A percentile compares a stretch with the other conserved stretches of the same genome.
These are phyloP conservation scores for Monilinia polystroma DNA, from an alignment of 2,329 filamentous ascomycete species.

Conservation along the genomic window DNA sequence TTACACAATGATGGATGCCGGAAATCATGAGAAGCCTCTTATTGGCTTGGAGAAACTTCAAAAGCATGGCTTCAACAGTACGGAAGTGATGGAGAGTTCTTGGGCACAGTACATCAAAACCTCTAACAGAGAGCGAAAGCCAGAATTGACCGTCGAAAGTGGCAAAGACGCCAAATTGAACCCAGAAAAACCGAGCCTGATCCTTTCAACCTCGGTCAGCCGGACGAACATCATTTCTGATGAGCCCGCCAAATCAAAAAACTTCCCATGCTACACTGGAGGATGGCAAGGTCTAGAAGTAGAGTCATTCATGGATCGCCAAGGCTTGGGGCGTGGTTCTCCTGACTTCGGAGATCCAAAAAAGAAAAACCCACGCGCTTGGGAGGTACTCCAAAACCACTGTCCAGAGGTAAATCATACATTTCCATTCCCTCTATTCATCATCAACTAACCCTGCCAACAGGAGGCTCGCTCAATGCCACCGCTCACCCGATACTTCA, in stretches of 20 bases:
- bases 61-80: background rate
- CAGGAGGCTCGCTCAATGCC: slow-evolving; percentile 4
- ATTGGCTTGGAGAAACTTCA: background rate
- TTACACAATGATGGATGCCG: slow-evolving; percentile 15
- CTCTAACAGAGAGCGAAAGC: background rate
- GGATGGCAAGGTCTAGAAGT: slow-evolving; percentile 12
- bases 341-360: slow-evolving; percentile 8
- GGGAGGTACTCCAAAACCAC: background rate
- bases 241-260: background rate
- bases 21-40: slow-evolving; percentile 11
- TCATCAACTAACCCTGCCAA: background rate
- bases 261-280: slow-evolving; percentile 16
- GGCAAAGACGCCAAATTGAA: background rate
- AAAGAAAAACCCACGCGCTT: slow-evolving; percentile 1
- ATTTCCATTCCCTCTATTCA: no score
- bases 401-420: slow-evolving; percentile 7
- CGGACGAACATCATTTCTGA: slow-evolving; percentile 6
- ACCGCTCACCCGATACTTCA: slow-evolving; percentile 14
- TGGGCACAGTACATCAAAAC: background rate
- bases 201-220: slow-evolving; percentile 2
- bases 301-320: background rate
- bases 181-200: background rate
- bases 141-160: background rate
- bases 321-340: slow-evolving; percentile 2
- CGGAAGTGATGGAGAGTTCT: background rate